Conservation (phyloP, 352 stramenopile species). For the Hyaloperonospora brassicae region DNA sequence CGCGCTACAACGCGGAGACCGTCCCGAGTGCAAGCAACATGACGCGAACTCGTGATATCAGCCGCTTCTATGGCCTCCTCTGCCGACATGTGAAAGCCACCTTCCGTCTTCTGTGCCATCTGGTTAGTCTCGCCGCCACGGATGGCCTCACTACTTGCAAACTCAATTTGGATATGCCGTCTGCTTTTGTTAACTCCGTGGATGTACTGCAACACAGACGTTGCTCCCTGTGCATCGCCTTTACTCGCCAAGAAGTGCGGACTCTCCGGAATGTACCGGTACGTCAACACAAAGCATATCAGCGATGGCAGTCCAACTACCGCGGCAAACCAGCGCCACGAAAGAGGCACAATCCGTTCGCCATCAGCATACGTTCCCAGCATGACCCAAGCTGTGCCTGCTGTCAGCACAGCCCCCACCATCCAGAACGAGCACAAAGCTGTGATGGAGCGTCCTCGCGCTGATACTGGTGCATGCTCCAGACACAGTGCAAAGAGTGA, state of each 20-base stretch:
- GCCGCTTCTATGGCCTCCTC: constrained; percentile 2
- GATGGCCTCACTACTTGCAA: constrained; percentile 51
- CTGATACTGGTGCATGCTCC: constrained; percentile 69
- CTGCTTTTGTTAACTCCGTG: constrained; percentile 39
- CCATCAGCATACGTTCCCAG: constrained; percentile 54
- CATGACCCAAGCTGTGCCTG: constrained; percentile 80
- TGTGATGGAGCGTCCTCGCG: constrained; percentile 72
- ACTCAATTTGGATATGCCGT: constrained; percentile 55
- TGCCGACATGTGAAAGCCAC: background rate
- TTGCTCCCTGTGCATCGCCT: constrained; percentile 43
- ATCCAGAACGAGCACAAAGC: constrained; percentile 90
- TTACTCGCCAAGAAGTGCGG: constrained; percentile 67
- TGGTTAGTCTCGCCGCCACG: constrained; percentile 12
- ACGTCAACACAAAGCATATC: constrained; percentile 53
- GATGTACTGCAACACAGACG: constrained; percentile 57
- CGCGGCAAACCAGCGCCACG: constrained; percentile 77
- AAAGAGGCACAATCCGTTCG: constrained; percentile 57
- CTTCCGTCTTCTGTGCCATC: constrained; percentile 14
- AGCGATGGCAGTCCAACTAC: constrained; percentile 69
- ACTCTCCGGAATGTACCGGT: constrained; percentile 74
- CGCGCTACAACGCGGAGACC: constrained; percentile 34
- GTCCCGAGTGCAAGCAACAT: constrained; percentile 51
- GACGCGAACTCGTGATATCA: constrained; percentile 3
- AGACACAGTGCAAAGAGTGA: constrained; percentile 80
- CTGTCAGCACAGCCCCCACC: constrained; percentile 77